A percentile compares a stretch with the other conserved stretches of the same genome.
These are phyloP conservation scores for Annulohypoxylon moriforme DNA, from an alignment of 495 filamentous ascomycete genomes.

Conservation along the genomic window DNA sequence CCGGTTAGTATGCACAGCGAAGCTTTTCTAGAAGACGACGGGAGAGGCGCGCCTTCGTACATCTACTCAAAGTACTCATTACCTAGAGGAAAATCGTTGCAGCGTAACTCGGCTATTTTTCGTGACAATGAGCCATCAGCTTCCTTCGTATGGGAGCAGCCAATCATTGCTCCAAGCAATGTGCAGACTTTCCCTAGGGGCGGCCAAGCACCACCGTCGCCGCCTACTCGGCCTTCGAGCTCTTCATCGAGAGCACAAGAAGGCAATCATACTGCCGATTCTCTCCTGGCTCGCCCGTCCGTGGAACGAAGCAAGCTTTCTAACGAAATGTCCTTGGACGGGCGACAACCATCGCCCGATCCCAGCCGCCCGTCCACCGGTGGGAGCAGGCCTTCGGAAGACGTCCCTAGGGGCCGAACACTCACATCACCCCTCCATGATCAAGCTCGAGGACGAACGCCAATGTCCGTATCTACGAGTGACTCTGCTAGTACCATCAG, in stretches of 20 bases:
- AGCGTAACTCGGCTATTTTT: slow-evolving; percentile 75
- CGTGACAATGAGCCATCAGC: slow-evolving; percentile 67
- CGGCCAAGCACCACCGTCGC: slow-evolving; percentile 65
- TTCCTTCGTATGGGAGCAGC: slow-evolving; percentile 71
- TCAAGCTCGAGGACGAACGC: slow-evolving; percentile 51
- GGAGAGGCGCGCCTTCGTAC: slow-evolving; percentile 73
- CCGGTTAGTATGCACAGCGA: slow-evolving; percentile 74
- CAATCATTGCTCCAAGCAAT: slow-evolving; percentile 59
- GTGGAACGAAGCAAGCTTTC: slow-evolving; percentile 60
- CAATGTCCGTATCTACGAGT: slow-evolving; percentile 67
- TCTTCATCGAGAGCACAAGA: slow-evolving; percentile 53
- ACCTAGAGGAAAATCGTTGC: slow-evolving; percentile 80
- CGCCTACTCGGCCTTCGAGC: slow-evolving; percentile 62
- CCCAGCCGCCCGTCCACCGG: slow-evolving; percentile 62
- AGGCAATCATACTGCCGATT: slow-evolving; percentile 52
- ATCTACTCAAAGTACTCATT: slow-evolving; percentile 85
- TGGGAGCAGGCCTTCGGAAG: slow-evolving; percentile 52
- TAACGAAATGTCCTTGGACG: slow-evolving; percentile 51
- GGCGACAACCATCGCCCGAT: slow-evolving; percentile 54
- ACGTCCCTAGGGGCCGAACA: slow-evolving; percentile 52
- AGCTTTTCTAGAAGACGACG: slow-evolving; percentile 63
- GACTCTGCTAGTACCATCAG: slow-evolving; percentile 75
- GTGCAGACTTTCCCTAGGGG: slow-evolving; percentile 49
- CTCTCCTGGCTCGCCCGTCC: slow-evolving; percentile 53
- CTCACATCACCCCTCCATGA: slow-evolving; percentile 54